Conservation (phyloP, 2,329 filamentous ascomycete species). For the Byssothecium circinans region DNA sequence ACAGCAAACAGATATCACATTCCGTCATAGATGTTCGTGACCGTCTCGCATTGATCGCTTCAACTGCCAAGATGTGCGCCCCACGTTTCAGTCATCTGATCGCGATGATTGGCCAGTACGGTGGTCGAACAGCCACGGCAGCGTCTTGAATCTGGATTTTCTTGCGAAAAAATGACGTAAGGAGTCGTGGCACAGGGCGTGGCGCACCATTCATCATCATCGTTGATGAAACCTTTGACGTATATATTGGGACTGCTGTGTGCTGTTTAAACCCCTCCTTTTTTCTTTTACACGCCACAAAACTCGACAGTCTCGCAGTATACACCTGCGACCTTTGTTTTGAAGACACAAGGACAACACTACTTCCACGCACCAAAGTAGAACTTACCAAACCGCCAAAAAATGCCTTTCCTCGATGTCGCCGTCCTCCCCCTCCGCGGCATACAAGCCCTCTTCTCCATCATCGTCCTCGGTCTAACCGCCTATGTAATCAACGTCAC, state of each 20-base stretch:
- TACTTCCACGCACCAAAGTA: too few relatives aligned
- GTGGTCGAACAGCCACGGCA: too few relatives aligned
- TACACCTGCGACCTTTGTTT: too few relatives aligned
- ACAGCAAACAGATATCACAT: too few relatives aligned
- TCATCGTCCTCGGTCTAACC: slow-evolving; percentile 77
- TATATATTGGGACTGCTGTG: neutral
- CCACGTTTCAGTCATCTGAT: neutral
- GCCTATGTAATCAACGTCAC: slow-evolving; percentile 65
- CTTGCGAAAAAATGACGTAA: too few relatives aligned
- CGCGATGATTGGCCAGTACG: slow-evolving; percentile 1
- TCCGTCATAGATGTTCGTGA: too few relatives aligned
- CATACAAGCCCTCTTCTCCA: slow-evolving; percentile 67
- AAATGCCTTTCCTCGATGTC: slow-evolving; percentile 12
- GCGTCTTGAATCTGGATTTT: too few relatives aligned
- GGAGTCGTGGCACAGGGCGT: neutral
- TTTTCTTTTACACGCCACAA: too few relatives aligned
- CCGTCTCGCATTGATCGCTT: neutral
- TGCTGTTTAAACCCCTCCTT: too few relatives aligned
- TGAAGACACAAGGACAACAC: too few relatives aligned
- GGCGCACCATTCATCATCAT: too few relatives aligned
- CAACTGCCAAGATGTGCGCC: neutral
- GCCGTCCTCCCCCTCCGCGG: slow-evolving; percentile 64
- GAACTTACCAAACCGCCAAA: neutral
- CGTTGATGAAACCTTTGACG: neutral
- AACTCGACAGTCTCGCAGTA: too few relatives aligned